A percentile compares a stretch with the other conserved stretches of the same genome.
Conservation (phyloP, 2,329 filamentous ascomycete genomes). For the Calonectria pseudoturangicola region DNA sequence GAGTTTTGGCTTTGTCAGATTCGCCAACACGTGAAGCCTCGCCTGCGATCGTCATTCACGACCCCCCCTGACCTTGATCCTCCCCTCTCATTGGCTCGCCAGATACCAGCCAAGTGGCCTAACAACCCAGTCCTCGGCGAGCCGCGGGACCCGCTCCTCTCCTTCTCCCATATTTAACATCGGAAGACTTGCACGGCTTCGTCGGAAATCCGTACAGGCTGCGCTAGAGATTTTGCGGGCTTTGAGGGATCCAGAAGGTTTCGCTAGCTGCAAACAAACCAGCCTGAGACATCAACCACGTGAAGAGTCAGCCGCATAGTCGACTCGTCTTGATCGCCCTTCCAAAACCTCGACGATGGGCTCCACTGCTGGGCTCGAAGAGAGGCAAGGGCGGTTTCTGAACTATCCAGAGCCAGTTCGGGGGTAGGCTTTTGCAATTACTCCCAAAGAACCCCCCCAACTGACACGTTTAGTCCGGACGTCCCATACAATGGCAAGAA, state of each 20-base stretch:
- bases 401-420: constrained; percentile 34
- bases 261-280: background rate
- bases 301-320: background rate
- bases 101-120: constrained; percentile 17
- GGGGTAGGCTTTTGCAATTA: constrained; percentile 6
- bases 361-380: background rate
- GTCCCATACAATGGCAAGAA: constrained; percentile 26
- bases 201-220: constrained; percentile 3
- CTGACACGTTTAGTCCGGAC: constrained; percentile 23
- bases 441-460: background rate
- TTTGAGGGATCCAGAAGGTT: background rate
- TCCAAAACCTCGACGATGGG: constrained; percentile 5
- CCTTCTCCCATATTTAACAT: constrained; percentile 8
- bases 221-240: background rate
- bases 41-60: constrained; percentile 1
- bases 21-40: background rate
- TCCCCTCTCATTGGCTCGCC: constrained; percentile 4
- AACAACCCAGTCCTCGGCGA: constrained; percentile 17
- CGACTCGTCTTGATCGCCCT: background rate
- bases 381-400: constrained; percentile 24
- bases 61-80: background rate
- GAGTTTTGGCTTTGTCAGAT: background rate
- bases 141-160: constrained; percentile 16
- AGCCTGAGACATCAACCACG: background rate
- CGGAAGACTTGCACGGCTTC: constrained; percentile 9